phyloP scores from a whole-genome alignment of 163 green algal genomes.

The Coccomyxa subellipsoidea region DNA sequence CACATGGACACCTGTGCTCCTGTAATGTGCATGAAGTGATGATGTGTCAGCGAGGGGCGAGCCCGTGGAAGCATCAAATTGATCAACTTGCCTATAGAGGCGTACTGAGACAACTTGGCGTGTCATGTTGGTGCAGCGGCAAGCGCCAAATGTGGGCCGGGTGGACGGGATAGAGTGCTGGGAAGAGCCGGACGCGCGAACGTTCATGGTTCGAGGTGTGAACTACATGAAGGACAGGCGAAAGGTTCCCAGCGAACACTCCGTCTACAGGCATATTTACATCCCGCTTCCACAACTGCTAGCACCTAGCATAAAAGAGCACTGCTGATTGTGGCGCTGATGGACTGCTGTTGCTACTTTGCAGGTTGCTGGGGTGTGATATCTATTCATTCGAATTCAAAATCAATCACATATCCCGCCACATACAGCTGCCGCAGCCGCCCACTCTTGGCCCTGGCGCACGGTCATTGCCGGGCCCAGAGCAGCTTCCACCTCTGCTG shows the following conservation, averaged over 20 bases:
- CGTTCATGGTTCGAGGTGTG: slow-evolving; percentile 54
- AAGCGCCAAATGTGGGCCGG: background rate
- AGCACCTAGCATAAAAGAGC: too few relatives aligned
- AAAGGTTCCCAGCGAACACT: slow-evolving; percentile 50
- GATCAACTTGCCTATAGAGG: too few relatives aligned
- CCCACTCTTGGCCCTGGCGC: slow-evolving; percentile 26
- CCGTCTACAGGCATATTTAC: slow-evolving; percentile 60
- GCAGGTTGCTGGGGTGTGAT: slow-evolving; percentile 50
- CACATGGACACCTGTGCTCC: too few relatives aligned
- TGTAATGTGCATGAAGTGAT: too few relatives aligned
- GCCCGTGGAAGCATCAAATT: too few relatives aligned
- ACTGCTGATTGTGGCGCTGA: too few relatives aligned
- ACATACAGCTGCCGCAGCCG: slow-evolving; percentile 41
- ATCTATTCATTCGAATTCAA: slow-evolving; percentile 60
- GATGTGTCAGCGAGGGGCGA: too few relatives aligned
- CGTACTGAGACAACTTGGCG: background rate
- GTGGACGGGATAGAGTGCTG: slow-evolving; percentile 25
- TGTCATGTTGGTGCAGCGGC: background rate
- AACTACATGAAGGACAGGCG: slow-evolving; percentile 72
- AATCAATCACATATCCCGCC: slow-evolving; percentile 52
- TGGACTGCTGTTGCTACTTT: slow-evolving; percentile 9
- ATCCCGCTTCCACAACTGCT: too few relatives aligned
- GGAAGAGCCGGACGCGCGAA: slow-evolving; percentile 37
- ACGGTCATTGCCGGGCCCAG: slow-evolving; percentile 27
- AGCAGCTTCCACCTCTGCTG: slow-evolving; percentile 68